A percentile compares a stretch with the other conserved stretches of the same genome.
Evolutionary conservation across 1,139 yeast genomes (phyloP).

Genomic region (Candida pseudocylindracea): DNA sequence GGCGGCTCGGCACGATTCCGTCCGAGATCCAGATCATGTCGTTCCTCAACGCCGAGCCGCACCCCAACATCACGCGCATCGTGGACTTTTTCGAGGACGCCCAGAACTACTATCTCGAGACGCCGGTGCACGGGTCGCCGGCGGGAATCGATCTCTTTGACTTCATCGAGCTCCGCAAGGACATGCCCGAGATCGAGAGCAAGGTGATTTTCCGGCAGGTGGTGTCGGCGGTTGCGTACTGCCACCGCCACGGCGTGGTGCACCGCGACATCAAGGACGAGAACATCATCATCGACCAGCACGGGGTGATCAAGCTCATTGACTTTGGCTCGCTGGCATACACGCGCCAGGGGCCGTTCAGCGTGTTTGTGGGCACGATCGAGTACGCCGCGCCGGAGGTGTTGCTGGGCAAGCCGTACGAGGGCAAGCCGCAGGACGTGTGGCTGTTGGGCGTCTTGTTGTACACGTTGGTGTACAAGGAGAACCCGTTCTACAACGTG

Average conservation of each 20-base stretch:
- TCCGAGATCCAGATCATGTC: conserved; percentile 88
- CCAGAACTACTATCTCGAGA: conserved; percentile 71
- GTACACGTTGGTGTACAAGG: conserved; percentile 80
- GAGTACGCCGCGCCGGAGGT: conserved; percentile 98
- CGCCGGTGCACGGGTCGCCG: conserved; percentile 71
- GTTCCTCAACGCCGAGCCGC: conserved; percentile 49
- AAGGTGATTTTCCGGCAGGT: conserved; percentile 61
- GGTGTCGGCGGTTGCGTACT: conserved; percentile 53
- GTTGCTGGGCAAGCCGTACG: conserved; percentile 66
- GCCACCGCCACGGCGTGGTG: conserved; percentile 71
- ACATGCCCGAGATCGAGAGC: conserved; percentile 60
- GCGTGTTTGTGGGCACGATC: conserved; percentile 89
- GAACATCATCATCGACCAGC: conserved; percentile 67
- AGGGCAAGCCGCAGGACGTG: conserved; percentile 84
- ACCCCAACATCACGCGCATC: conserved; percentile 67
- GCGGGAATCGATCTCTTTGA: conserved; percentile 90
- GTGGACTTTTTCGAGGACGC: conserved; percentile 86
- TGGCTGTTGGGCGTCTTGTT: conserved; percentile 91
- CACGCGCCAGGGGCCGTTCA: conserved; percentile 79
- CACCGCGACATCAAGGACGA: conserved; percentile 95
- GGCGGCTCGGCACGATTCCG: conserved; percentile 80
- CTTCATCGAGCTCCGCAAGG: conserved; percentile 61
- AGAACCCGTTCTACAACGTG: conserved; percentile 85
- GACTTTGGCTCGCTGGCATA: conserved; percentile 95
- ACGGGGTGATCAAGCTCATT: conserved; percentile 59